Evolutionary conservation across 441 rosid species (phyloP).

Genomic region (Arabidopsis lyrata): DNA sequence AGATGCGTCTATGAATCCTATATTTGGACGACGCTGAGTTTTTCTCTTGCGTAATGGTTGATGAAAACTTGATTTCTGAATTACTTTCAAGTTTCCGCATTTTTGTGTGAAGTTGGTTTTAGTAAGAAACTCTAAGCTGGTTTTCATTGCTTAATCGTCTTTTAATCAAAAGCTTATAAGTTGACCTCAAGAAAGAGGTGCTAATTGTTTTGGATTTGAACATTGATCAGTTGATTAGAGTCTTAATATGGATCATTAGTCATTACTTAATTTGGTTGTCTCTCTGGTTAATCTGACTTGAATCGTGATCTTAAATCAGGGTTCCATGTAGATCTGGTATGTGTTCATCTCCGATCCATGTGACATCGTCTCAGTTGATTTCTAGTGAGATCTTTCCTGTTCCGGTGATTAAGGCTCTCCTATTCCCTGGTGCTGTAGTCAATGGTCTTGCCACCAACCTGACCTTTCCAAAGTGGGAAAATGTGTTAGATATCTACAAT

Average conservation of each 20-base stretch:
- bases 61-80: constrained; percentile 2
- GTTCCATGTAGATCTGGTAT: constrained; percentile 92
- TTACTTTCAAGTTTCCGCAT: constrained; percentile 14
- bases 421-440: constrained; percentile 86
- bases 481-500: constrained; percentile 67
- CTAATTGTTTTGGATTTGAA: constrained; percentile 6
- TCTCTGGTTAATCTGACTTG: constrained; percentile 18
- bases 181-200: background rate
- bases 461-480: constrained; percentile 81
- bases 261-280: background rate
- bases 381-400: constrained; percentile 92
- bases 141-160: constrained; percentile 8
- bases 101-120: background rate
- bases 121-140: constrained; percentile 2
- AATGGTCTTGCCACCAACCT: constrained; percentile 62
- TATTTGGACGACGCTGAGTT: background rate
- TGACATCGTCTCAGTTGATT: constrained; percentile 90
- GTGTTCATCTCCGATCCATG: constrained; percentile 89
- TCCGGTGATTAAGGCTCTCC: constrained; percentile 73
- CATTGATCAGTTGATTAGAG: constrained; percentile 19
- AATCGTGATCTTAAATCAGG: constrained; percentile 49
- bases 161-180: background rate
- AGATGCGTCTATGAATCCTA: constrained; percentile 1
- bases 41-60: constrained; percentile 5
- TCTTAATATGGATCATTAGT: constrained; percentile 4